A percentile compares a stretch with the other conserved stretches of the same genome.
These are phyloP conservation scores for Friedmanniomyces simplex DNA, from an alignment of 495 filamentous ascomycete genomes.

Conservation along the genomic window DNA sequence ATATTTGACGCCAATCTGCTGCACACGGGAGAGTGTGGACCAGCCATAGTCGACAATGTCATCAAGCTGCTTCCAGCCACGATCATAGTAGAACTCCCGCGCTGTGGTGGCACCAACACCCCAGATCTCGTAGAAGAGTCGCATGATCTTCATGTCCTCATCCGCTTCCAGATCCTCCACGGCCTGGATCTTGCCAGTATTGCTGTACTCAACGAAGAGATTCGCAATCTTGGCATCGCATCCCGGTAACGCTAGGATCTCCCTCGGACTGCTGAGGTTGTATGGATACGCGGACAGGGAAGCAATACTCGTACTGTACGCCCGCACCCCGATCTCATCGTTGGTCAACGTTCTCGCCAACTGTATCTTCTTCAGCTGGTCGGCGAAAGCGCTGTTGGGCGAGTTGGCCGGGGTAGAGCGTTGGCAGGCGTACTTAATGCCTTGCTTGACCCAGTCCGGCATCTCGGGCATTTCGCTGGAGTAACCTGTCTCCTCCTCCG, in stretches of 20 bases:
- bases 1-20: conserved; percentile 94
- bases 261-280: conserved; percentile 39
- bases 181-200: conserved; percentile 48
- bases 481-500: conserved; percentile 52
- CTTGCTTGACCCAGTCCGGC: conserved; percentile 57
- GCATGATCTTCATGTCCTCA: conserved; percentile 50
- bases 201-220: conserved; percentile 67
- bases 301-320: conserved; percentile 82
- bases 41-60: conserved; percentile 81
- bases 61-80: conserved; percentile 67
- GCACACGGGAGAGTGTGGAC: conserved; percentile 59
- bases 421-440: conserved; percentile 69
- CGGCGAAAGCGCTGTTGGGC: conserved; percentile 69
- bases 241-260: conserved; percentile 65
- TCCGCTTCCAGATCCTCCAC: conserved; percentile 55
- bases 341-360: conserved; percentile 56
- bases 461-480: conserved; percentile 41
- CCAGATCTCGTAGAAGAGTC: conserved; percentile 72
- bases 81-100: conserved; percentile 66
- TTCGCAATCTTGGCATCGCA: conserved; percentile 71
- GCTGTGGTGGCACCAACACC: conserved; percentile 81
- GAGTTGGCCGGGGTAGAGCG: conserved; percentile 58
- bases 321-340: conserved; percentile 72
- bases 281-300: conserved; percentile 74
- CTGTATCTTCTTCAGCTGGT: conserved; percentile 63